A percentile compares a stretch with the other conserved stretches of the same genome.
Conservation (phyloP, 108 stramenopile genomes). For the Cyclotella distinguenda region DNA sequence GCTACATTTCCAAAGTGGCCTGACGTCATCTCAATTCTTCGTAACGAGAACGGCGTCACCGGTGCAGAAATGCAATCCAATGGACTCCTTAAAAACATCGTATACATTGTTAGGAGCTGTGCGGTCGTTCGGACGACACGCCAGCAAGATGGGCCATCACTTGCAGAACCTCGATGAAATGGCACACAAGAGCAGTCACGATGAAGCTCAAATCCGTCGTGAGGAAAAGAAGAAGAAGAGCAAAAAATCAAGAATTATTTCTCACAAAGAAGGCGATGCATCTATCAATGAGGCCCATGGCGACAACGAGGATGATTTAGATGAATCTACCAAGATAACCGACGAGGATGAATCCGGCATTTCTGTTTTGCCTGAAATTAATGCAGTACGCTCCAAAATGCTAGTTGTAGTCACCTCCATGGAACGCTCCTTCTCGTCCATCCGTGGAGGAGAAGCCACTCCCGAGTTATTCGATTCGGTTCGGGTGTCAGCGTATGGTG, state of each 20-base stretch:
- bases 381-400: slow-evolving; percentile 56
- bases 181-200: slow-evolving; percentile 61
- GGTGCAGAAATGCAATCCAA: too few species aligned
- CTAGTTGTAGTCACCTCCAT: slow-evolving; percentile 61
- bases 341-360: slow-evolving; percentile 40
- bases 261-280: slow-evolving; percentile 10
- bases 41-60: too few species aligned
- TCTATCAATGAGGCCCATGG: slow-evolving; percentile 7
- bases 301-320: slow-evolving; percentile 6
- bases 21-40: too few species aligned
- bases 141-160: slow-evolving; percentile 67
- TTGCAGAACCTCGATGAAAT: slow-evolving; percentile 65
- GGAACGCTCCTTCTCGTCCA: slow-evolving; percentile 63
- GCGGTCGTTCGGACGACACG: slow-evolving; percentile 45
- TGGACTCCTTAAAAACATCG: too few species aligned
- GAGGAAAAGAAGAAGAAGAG: slow-evolving; percentile 71
- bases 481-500: slow-evolving; percentile 75
- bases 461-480: slow-evolving; percentile 82
- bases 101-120: not conserved
- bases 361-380: slow-evolving; percentile 62
- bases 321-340: slow-evolving; percentile 10
- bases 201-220: slow-evolving; percentile 66
- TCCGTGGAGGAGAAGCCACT: slow-evolving; percentile 84
- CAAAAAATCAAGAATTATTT: slow-evolving; percentile 42
- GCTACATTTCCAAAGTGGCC: too few species aligned